Conservation (phyloP, 2,329 filamentous ascomycete genomes). For the Chaetothyriales sp. region DNA sequence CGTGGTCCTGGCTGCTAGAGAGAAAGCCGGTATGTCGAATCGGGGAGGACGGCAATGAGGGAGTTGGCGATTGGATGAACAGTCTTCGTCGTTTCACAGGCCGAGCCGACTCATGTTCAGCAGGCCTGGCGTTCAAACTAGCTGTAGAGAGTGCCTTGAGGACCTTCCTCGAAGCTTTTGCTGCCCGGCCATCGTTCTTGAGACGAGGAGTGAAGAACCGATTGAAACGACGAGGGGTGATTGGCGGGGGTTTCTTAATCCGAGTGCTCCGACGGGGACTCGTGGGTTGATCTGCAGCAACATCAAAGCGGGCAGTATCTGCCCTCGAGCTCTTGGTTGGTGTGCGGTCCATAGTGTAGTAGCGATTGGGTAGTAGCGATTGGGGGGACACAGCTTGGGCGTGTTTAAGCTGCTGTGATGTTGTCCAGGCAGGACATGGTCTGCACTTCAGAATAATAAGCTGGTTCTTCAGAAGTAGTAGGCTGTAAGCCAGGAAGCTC, state of each 20-base stretch:
- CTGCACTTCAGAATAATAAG: background rate
- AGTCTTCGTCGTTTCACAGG: background rate
- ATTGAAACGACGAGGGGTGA: constrained; percentile 37
- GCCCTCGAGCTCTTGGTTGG: constrained; percentile 10
- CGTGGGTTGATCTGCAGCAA: constrained; percentile 3
- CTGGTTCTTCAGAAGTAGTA: background rate
- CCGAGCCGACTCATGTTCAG: background rate
- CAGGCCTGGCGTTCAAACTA: constrained; percentile 9
- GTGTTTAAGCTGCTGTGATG: background rate
- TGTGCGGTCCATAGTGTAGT: constrained; percentile 12
- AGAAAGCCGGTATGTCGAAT: constrained; percentile 7
- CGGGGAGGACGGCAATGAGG: constrained; percentile 33
- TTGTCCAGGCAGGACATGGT: background rate
- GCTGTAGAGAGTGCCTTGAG: constrained; percentile 28
- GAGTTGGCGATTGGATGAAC: background rate
- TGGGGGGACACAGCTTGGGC: background rate
- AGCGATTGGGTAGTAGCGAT: too few species aligned
- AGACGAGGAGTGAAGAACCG: constrained; percentile 36
- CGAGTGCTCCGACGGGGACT: constrained; percentile 19
- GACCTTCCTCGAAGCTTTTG: constrained; percentile 30
- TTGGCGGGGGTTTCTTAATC: constrained; percentile 30
- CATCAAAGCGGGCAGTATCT: constrained; percentile 6
- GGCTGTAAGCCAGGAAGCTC: background rate
- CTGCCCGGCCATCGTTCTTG: constrained; percentile 21
- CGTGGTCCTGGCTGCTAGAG: constrained; percentile 10